Percentiles rank a stretch among this genome's conserved stretches.
phyloP scores from a whole-genome alignment of 2,329 filamentous ascomycete genomes.

The Monosporascus cannonballus region DNA sequence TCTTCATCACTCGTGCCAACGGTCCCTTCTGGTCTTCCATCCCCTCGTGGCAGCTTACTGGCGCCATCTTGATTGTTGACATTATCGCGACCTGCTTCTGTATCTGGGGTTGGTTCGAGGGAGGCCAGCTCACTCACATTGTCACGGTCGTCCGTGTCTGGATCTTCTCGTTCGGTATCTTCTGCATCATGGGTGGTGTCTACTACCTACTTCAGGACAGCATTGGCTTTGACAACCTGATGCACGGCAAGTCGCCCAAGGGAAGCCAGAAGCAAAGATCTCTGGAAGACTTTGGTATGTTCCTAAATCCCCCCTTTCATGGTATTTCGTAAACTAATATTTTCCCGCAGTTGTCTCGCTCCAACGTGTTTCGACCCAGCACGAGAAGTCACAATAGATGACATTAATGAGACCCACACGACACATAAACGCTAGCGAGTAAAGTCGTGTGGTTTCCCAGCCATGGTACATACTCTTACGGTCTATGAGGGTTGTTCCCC shows the following conservation, averaged over 20 bases:
- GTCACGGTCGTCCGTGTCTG: conserved; percentile 83
- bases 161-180: conserved; percentile 87
- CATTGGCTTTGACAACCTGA: conserved; percentile 79
- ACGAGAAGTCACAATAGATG: conserved; percentile 74
- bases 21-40: conserved; percentile 88
- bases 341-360: conserved; percentile 66
- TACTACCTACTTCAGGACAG: conserved; percentile 81
- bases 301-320: conserved; percentile 5
- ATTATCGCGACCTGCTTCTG: conserved; percentile 80
- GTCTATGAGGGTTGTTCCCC: conserved; percentile 23
- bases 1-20: conserved; percentile 92
- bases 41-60: conserved; percentile 77
- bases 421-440: background rate
- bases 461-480: conserved; percentile 23
- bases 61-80: conserved; percentile 76
- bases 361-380: conserved; percentile 85
- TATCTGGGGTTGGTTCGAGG: conserved; percentile 77
- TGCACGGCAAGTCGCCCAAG: conserved; percentile 84
- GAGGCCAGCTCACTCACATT: conserved; percentile 60
- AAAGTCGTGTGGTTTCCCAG: conserved; percentile 9
- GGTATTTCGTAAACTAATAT: conserved; percentile 38
- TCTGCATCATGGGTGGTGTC: conserved; percentile 68
- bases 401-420: conserved; percentile 10
- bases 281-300: conserved; percentile 83
- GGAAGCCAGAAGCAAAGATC: conserved; percentile 77